A percentile compares a stretch with the other conserved stretches of the same genome.
Conservation (phyloP, 257 asterid species). For the Solanum okadae region DNA sequence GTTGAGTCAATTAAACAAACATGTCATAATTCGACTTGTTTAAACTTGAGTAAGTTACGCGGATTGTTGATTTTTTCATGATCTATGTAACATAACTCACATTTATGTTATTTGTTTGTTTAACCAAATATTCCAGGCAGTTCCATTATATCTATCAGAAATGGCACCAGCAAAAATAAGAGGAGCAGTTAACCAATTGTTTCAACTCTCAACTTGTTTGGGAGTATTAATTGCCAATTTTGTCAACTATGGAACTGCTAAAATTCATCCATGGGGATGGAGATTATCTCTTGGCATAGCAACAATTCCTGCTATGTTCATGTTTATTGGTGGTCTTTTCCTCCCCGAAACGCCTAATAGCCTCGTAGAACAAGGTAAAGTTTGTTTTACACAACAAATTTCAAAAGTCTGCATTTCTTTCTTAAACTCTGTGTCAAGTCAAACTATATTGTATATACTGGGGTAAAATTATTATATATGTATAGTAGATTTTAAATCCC, state of each 20-base stretch:
- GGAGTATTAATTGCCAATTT: constrained; percentile 61
- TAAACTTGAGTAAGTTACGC: neutral
- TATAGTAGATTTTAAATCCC: neutral
- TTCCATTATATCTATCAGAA: constrained; percentile 72
- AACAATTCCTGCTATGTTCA: constrained; percentile 48
- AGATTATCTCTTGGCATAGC: constrained; percentile 66
- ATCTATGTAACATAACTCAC: neutral
- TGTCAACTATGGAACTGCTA: constrained; percentile 42
- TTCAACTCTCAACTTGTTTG: constrained; percentile 58
- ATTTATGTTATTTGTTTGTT: neutral
- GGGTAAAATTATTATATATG: neutral
- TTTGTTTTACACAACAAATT: neutral
- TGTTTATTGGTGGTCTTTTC: constrained; percentile 58
- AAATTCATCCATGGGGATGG: constrained; percentile 78
- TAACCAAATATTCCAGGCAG: constrained; percentile 38
- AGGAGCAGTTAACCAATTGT: constrained; percentile 62
- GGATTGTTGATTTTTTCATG: neutral
- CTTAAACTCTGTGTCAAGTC: neutral
- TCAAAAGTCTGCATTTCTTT: neutral
- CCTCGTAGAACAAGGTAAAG: constrained; percentile 51
- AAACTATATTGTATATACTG: neutral
- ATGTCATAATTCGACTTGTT: neutral
- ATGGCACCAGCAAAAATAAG: constrained; percentile 75
- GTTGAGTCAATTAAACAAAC: neutral
- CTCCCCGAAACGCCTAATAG: constrained; percentile 80